phyloP scores from a whole-genome alignment of 2,329 filamentous ascomycete genomes.

The Calcarisporium arbuscula region DNA sequence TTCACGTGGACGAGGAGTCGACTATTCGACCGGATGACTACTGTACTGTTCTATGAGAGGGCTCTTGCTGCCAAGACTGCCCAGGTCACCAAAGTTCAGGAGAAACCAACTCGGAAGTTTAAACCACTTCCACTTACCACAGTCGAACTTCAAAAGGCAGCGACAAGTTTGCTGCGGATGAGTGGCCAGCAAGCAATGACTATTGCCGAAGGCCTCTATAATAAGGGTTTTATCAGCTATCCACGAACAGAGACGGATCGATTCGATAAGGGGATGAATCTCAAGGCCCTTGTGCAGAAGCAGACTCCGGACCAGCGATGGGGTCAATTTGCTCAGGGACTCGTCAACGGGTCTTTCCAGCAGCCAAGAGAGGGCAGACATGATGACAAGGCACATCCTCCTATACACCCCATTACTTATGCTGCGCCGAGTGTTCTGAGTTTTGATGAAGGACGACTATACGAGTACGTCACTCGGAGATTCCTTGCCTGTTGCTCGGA shows the following conservation, averaged over 20 bases:
- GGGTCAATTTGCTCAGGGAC: conserved; percentile 71
- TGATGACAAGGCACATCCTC: conserved; percentile 95
- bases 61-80: conserved; percentile 73
- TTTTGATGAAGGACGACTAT: conserved; percentile 68
- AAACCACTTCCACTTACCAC: conserved; percentile 91
- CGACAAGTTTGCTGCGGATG: conserved; percentile 83
- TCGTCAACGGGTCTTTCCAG: conserved; percentile 70
- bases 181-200: conserved; percentile 87
- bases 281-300: conserved; percentile 73
- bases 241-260: conserved; percentile 95
- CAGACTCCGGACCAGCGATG: conserved; percentile 71
- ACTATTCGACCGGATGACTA: conserved; percentile 80
- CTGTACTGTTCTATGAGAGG: conserved; percentile 76
- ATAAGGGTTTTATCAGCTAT: conserved; percentile 94
- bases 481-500: conserved; percentile 96
- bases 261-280: conserved; percentile 84
- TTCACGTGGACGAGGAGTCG: conserved; percentile 79
- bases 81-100: conserved; percentile 76
- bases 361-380: conserved; percentile 77
- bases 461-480: conserved; percentile 86
- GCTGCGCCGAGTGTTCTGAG: conserved; percentile 58
- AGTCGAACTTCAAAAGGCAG: conserved; percentile 93
- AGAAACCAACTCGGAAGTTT: conserved; percentile 90
- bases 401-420: conserved; percentile 92
- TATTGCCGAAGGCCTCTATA: conserved; percentile 80